phyloP scores from a whole-genome alignment of 176 grass and related monocot species.

The Canna indica region DNA sequence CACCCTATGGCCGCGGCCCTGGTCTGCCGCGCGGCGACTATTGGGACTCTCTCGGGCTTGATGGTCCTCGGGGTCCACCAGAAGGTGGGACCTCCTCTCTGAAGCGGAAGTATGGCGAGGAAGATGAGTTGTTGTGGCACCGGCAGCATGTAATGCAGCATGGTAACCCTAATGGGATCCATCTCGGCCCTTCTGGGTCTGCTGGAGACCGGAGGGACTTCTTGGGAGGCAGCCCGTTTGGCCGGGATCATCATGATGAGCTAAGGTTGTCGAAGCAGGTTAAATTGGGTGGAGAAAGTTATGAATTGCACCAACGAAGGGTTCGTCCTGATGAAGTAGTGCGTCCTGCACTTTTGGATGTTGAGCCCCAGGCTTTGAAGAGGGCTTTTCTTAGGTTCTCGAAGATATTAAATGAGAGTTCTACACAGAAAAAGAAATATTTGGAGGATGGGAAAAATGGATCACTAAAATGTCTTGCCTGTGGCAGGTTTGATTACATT shows the following conservation, averaged over 20 bases:
- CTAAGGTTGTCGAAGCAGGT: conserved; percentile 46
- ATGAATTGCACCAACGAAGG: conserved; percentile 7
- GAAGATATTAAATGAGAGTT: conserved; percentile 68
- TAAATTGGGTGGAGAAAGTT: conserved; percentile 31
- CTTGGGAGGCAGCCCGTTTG: conserved; percentile 4
- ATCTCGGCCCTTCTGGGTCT: conserved; percentile 4
- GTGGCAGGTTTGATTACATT: conserved; percentile 74
- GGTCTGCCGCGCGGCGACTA: conserved; percentile 16
- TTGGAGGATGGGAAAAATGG: conserved; percentile 50
- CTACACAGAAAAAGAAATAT: conserved; percentile 43
- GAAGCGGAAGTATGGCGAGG: conserved; percentile 37
- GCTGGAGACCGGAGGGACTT: conserved; percentile 8
- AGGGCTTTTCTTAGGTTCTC: conserved; percentile 72
- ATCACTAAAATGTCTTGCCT: conserved; percentile 58
- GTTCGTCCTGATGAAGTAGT: conserved; percentile 14
- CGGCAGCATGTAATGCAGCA: conserved; percentile 32
- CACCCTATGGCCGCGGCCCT: conserved; percentile 11
- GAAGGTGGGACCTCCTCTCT: conserved; percentile 13
- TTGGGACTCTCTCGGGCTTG: conserved; percentile 8
- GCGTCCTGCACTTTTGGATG: conserved; percentile 7
- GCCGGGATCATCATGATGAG: conserved; percentile 27
- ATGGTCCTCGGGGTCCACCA: conserved; percentile 14
- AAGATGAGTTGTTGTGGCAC: conserved; percentile 39
- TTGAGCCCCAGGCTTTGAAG: conserved; percentile 40
- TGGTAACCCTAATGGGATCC: conserved; percentile 19